Percentiles rank a stretch among this genome's conserved stretches.
Conservation (phyloP, 768 basidiomycete species). For the Leccinum imitatum region DNA sequence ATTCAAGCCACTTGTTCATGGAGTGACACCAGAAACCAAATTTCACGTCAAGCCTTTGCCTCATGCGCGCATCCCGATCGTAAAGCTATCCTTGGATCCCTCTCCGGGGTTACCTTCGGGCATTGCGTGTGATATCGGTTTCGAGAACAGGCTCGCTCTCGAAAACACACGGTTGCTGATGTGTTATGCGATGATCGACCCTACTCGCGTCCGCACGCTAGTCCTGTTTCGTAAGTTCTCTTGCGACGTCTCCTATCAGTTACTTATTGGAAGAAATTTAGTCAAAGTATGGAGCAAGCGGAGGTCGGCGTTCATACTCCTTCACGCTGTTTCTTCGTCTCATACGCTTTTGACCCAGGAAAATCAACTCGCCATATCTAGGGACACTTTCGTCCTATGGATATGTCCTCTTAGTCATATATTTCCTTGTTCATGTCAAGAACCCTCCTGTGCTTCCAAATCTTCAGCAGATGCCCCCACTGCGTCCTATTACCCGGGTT, state of each 20-base stretch:
- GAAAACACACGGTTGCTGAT: conserved; percentile 95
- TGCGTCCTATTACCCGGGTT: conserved; percentile 82
- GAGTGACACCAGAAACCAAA: conserved; percentile 73
- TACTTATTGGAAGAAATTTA: conserved; percentile 34
- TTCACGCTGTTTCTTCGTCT: not conserved
- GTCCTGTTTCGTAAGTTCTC: conserved; percentile 89
- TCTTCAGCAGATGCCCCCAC: conserved; percentile 90
- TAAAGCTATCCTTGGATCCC: conserved; percentile 91
- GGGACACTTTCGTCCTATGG: conserved; percentile 97
- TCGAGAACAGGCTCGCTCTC: conserved; percentile 94
- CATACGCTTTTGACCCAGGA: conserved; percentile 45
- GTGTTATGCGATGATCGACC: conserved; percentile 98
- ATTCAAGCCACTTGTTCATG: conserved; percentile 14
- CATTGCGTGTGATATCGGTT: conserved; percentile 98
- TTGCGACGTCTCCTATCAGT: conserved; percentile 8
- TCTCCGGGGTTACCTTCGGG: conserved; percentile 79
- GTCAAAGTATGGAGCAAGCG: conserved; percentile 99
- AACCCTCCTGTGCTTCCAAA: conserved; percentile 96
- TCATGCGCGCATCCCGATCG: conserved; percentile 96
- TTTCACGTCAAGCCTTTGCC: conserved; percentile 96
- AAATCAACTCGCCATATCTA: conserved; percentile 98
- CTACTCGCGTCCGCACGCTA: conserved; percentile 87
- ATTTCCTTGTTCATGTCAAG: conserved; percentile 97
- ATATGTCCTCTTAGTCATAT: conserved; percentile 96
- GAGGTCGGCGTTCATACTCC: conserved; percentile 46